Percentiles rank a stretch among this genome's conserved stretches.
phyloP scores from a whole-genome alignment of 352 stramenopile genomes.

The Pythium guiyangense region DNA sequence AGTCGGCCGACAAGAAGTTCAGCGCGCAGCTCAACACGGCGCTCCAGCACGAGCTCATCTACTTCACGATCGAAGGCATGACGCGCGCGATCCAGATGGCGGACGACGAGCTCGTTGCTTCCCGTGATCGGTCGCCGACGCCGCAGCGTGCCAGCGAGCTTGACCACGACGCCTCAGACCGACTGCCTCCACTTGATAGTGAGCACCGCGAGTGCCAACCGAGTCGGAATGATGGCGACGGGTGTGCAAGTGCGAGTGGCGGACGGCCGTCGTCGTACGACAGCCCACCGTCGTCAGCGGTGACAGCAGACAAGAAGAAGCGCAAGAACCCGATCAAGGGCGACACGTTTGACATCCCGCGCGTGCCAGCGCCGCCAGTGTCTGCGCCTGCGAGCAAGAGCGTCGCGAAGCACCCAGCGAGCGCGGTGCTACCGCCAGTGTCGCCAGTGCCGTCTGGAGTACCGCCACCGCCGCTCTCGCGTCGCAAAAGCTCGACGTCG shows the following conservation, averaged over 20 bases:
- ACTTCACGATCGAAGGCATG: constrained; percentile 89
- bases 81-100: constrained; percentile 63
- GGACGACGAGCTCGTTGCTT: constrained; percentile 53
- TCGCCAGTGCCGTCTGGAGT: background rate
- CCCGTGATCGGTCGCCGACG: constrained; percentile 42
- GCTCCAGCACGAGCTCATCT: constrained; percentile 84
- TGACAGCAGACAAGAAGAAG: constrained; percentile 4
- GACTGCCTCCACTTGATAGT: background rate
- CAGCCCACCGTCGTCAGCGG: background rate
- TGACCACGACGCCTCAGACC: background rate
- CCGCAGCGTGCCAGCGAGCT: no score
- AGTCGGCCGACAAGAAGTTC: constrained; percentile 78
- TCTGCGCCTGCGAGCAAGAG: constrained; percentile 4
- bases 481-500: constrained; percentile 9
- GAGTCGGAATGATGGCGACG: background rate
- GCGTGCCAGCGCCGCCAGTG: background rate
- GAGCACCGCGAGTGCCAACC: background rate
- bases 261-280: background rate
- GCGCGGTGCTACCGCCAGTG: constrained; percentile 5
- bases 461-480: background rate
- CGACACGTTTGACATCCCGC: constrained; percentile 16
- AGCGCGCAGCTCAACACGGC: constrained; percentile 85
- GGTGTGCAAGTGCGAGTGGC: background rate
- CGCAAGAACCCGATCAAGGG: constrained; percentile 9
- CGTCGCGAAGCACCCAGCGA: background rate